Conservation (phyloP, 2,329 filamentous ascomycete genomes). For the Hymenoscyphus scutula region DNA sequence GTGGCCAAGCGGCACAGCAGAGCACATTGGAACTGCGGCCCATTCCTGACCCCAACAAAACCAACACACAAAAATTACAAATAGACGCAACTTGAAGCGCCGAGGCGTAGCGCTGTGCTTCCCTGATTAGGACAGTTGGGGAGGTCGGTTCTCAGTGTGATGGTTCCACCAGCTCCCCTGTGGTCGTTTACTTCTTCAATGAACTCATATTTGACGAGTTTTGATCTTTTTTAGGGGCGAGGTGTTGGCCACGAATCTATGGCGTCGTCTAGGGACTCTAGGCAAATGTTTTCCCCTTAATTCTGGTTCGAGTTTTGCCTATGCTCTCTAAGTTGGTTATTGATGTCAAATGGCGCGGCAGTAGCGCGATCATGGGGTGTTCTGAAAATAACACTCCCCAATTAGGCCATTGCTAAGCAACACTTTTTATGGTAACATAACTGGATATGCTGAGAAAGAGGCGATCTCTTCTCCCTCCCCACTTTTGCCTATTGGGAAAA, state of each 20-base stretch:
- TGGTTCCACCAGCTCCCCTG: neutral
- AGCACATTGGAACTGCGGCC: neutral
- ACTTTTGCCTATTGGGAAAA: neutral
- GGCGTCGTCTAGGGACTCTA: neutral
- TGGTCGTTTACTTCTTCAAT: neutral
- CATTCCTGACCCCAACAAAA: neutral
- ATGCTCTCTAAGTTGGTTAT: neutral
- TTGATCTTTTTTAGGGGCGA: neutral
- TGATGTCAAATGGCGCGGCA: slow-evolving; percentile 1
- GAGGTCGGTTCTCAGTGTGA: neutral
- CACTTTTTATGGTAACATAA: neutral
- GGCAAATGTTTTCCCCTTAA: neutral
- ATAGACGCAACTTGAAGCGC: neutral
- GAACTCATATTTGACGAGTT: neutral
- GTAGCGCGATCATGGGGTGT: neutral
- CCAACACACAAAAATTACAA: neutral
- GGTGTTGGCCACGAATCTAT: neutral
- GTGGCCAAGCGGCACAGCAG: neutral
- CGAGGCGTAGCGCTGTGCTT: neutral
- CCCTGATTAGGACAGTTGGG: neutral
- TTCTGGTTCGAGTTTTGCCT: neutral
- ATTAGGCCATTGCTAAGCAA: neutral
- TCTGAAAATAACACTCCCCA: neutral
- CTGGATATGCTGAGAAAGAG: neutral
- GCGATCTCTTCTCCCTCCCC: neutral